A percentile compares a stretch with the other conserved stretches of the same genome.
These are phyloP conservation scores for Theileria equi DNA, from an alignment of 169 alveolate genomes.

Conservation along the genomic window DNA sequence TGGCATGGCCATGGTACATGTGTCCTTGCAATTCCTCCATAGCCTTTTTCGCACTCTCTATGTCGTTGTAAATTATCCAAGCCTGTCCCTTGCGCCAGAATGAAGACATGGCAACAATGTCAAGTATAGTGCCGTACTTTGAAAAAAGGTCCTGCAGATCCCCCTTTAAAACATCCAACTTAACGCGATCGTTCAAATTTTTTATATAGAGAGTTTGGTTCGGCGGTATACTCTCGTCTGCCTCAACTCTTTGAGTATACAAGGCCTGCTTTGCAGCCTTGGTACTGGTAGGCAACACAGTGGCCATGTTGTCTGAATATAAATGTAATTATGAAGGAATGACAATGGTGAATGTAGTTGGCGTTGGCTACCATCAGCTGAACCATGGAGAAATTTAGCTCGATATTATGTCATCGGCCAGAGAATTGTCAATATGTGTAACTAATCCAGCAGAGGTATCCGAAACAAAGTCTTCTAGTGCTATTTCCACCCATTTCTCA, in stretches of 20 bases:
- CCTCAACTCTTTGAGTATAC: conserved; percentile 59
- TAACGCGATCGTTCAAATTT: conserved; percentile 71
- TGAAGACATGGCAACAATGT: conserved; percentile 76
- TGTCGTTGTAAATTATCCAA: conserved; percentile 71
- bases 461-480: too few relatives aligned
- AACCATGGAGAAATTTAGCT: too few relatives aligned
- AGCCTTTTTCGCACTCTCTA: conserved; percentile 75
- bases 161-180: conserved; percentile 59
- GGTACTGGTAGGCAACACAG: not conserved
- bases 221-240: conserved; percentile 73
- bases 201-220: conserved; percentile 70
- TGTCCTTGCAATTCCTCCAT: conserved; percentile 74
- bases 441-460: too few relatives aligned
- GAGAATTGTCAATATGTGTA: too few relatives aligned
- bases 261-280: conserved; percentile 17
- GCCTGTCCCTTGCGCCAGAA: conserved; percentile 85
- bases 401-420: too few relatives aligned
- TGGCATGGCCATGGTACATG: conserved; percentile 70
- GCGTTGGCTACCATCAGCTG: too few relatives aligned
- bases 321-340: too few relatives aligned
- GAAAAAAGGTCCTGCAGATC: conserved; percentile 65
- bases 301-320: too few relatives aligned
- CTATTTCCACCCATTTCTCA: too few relatives aligned
- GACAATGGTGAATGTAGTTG: too few relatives aligned
- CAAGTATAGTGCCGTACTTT: conserved; percentile 69